These are phyloP conservation scores for Penicillium sumatraense DNA, from an alignment of 2,329 filamentous ascomycete genomes.

Conservation along the genomic window DNA sequence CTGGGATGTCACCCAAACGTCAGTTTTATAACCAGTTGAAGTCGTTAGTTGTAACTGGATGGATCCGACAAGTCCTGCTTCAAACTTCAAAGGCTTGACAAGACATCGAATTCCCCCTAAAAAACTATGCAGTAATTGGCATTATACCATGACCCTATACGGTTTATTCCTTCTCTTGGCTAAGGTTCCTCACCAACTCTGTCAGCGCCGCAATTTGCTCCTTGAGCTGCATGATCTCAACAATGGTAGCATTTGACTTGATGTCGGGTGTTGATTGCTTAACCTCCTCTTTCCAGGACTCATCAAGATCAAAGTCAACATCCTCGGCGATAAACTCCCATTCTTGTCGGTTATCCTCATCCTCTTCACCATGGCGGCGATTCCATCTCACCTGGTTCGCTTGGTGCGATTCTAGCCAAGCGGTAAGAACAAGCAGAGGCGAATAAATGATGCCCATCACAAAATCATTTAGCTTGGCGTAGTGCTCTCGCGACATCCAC, in stretches of 20 bases:
- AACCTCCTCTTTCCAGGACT: slow-evolving; percentile 81
- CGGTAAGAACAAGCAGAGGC: slow-evolving; percentile 79
- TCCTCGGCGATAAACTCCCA: slow-evolving; percentile 81
- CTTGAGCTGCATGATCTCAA: slow-evolving; percentile 60
- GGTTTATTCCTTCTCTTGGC: slow-evolving; percentile 24
- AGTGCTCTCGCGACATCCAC: slow-evolving; percentile 80
- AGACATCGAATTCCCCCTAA: neutral
- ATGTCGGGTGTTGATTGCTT: slow-evolving; percentile 78
- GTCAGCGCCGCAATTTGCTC: slow-evolving; percentile 66
- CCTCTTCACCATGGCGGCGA: slow-evolving; percentile 77
- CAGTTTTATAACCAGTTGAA: too few species aligned
- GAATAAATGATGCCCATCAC: slow-evolving; percentile 88
- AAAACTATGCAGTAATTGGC: neutral
- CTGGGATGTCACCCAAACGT: too few species aligned
- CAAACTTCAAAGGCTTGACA: too few species aligned
- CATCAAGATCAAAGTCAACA: slow-evolving; percentile 77
- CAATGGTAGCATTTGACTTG: slow-evolving; percentile 74
- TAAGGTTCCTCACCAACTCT: slow-evolving; percentile 65
- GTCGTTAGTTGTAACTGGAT: too few species aligned
- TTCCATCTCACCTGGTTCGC: slow-evolving; percentile 74
- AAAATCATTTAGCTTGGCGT: slow-evolving; percentile 82
- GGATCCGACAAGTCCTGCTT: too few species aligned
- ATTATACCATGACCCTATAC: neutral
- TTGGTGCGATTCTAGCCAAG: slow-evolving; percentile 69
- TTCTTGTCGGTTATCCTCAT: slow-evolving; percentile 86